Base-by-base conservation (phyloP, 352 stramenopile genomes). In the Phytophthora agathidicida region DNA sequence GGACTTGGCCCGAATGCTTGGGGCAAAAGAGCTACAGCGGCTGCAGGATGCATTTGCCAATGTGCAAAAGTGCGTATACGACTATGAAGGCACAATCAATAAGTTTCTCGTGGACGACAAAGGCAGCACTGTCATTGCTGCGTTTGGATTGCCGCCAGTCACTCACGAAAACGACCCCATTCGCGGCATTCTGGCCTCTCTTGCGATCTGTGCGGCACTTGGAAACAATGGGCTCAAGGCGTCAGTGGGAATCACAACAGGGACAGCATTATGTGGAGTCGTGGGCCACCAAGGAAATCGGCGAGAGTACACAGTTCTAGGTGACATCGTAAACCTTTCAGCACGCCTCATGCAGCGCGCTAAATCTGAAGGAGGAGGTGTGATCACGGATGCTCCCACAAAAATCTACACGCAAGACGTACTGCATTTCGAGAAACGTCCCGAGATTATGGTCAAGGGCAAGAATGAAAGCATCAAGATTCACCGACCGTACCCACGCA, bases 81-180 rank as follows among this genome's bases (percentile, higher is more conserved):
- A 94, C 59, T 98, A 98, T 59, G 94, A 98, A 85, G 94, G 94
- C 55, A 96, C 88, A 13, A 96, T 98, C 60, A 98, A 98, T 75
- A 98, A 98, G 70, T 98, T 98, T 49, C 75, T 98, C n/a, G 89
- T 98, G 16, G 93, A 98, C 50, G 93, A 98, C 67, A 98, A 98
- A 66, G 93, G 93, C 31, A 96, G 83, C 53, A 98, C 93, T 1
- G 85, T 97, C 7, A 96, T 98, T 53, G 93, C 91, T n/a, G 91
- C 93, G 2, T 98, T 97, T 52, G 93, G 92, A 14, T 54, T 98
- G 33, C 89, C 93, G 7, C 93, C 93, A 0, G 85, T 97, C n/a
- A 93, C 86, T 1, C 90, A 98, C 69, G 90, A 96, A 49, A 96
- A 98, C 57, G 93, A 98, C 35, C 76, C 88, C 0, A 89, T 93